Conservation (phyloP, 805 yeast species). For the Hemisphaericaspora nanyangensis region DNA sequence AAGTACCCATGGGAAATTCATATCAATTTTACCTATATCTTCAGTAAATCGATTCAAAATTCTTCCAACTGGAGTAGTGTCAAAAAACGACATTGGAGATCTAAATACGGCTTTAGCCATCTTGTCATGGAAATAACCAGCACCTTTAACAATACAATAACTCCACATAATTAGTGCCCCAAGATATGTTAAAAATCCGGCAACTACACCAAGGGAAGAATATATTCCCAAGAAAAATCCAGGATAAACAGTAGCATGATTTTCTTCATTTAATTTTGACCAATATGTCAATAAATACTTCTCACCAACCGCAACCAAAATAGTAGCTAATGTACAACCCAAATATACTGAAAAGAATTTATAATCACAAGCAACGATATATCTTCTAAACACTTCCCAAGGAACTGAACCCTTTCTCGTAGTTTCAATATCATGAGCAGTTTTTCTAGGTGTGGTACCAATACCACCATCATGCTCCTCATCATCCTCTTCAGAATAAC, state of each 20-base stretch:
- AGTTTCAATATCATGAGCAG: slow-evolving; percentile 26
- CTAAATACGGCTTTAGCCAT: slow-evolving; percentile 33
- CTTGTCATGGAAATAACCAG: slow-evolving; percentile 31
- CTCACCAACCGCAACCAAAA: slow-evolving; percentile 18
- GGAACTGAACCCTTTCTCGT: slow-evolving; percentile 26
- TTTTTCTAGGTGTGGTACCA: slow-evolving; percentile 13
- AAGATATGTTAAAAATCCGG: slow-evolving; percentile 22
- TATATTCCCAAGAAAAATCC: slow-evolving; percentile 23
- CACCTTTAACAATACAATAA: slow-evolving; percentile 26
- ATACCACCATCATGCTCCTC: slow-evolving; percentile 18
- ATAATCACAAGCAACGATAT: slow-evolving; percentile 31
- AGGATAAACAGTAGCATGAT: slow-evolving; percentile 23
- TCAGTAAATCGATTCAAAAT: slow-evolving; percentile 38
- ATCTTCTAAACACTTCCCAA: slow-evolving; percentile 24
- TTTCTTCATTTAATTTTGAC: slow-evolving; percentile 29
- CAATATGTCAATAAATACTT: slow-evolving; percentile 30
- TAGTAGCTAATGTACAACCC: slow-evolving; percentile 17
- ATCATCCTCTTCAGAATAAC: slow-evolving; percentile 24
- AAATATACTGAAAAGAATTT: slow-evolving; percentile 21
- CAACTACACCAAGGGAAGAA: slow-evolving; percentile 23
- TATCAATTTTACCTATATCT: slow-evolving; percentile 31
- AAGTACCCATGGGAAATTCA: slow-evolving; percentile 29
- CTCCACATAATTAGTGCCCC: slow-evolving; percentile 29
- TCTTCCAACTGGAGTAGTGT: slow-evolving; percentile 39
- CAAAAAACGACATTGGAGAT: slow-evolving; percentile 41